Base-by-base conservation (phyloP, 129 eudicot genomes). In the Gnaphalium uliginosum region DNA sequence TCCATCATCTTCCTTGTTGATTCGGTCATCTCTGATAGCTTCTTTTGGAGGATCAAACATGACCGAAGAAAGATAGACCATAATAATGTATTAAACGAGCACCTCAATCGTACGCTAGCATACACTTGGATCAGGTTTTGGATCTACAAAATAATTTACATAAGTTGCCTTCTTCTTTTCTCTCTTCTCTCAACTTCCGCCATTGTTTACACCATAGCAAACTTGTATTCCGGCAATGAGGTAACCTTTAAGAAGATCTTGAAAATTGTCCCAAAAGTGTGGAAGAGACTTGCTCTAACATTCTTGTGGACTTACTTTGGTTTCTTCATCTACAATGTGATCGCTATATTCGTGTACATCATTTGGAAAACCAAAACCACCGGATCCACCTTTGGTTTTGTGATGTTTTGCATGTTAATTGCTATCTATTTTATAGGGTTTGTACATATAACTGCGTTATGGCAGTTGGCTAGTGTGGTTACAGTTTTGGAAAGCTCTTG, bases 391-490 rank as follows among this genome's bases (percentile, higher is more conserved):
- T 63, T 63, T 4, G 11, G 32, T 0, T 2, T 13, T 0, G 60
- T 72, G 6, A 26, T 69, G 33, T 15, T 79, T 24, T 39, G 21
- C 65, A 17, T 74, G 41, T 4, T 79, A 9, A 11, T 70, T 15
- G 39, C 39, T 33, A 41, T 73, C 10, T 19, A 67, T 33, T 71
- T 21, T 33, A 11, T 75, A 4, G 96, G 86, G 29, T 76, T 80
- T 17, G 60, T 88, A 22, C 86, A 90, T 33, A 78, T 90, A 51
- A 84, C 81, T 17, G 60, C 81, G 7, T 59, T 88, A 14, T 90
- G 96, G 96, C 88, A 90, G 27, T 57, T 90, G 19, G 96, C 96
- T n/a, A 84, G 83, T 15, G 89, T 88, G 66, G 85, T 90, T 2
- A 70, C 89, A 0, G 88, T 90, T 26, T 66, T 82, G 39, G 96